Percentiles rank a stretch among this genome's conserved stretches.
These are phyloP conservation scores for Ophidiomyces ophidiicola DNA, from an alignment of 2,329 filamentous ascomycete species.

Conservation along the genomic window DNA sequence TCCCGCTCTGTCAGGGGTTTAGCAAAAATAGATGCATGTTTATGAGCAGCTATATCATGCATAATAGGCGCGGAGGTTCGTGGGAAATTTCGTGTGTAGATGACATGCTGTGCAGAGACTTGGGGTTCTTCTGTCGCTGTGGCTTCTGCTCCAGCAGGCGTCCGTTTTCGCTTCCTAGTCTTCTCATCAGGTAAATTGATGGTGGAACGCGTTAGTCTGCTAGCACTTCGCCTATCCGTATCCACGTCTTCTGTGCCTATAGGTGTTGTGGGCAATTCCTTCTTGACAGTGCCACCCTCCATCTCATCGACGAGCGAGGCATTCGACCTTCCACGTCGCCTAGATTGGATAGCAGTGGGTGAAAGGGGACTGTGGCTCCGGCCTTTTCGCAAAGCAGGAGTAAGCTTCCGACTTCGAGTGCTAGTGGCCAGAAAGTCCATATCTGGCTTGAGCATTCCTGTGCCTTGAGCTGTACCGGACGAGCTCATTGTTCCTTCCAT, in stretches of 20 bases:
- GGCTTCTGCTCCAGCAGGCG: slow-evolving; percentile 22
- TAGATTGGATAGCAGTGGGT: slow-evolving; percentile 26
- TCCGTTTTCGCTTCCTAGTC: slow-evolving; percentile 31
- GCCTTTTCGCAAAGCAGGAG: slow-evolving; percentile 9
- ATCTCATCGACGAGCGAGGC: slow-evolving; percentile 25
- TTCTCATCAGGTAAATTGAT: slow-evolving; percentile 1
- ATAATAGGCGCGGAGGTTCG: slow-evolving; percentile 60
- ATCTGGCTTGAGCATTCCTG: background rate
- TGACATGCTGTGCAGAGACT: slow-evolving; percentile 26
- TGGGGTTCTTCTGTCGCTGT: slow-evolving; percentile 16
- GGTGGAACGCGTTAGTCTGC: background rate
- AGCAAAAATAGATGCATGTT: slow-evolving; percentile 67
- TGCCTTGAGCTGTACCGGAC: background rate
- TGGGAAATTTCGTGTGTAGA: slow-evolving; percentile 40
- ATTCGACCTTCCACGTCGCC: slow-evolving; percentile 29
- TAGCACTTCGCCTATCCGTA: slow-evolving; percentile 16
- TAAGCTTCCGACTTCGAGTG: slow-evolving; percentile 16
- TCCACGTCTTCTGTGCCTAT: slow-evolving; percentile 22
- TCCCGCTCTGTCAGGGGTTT: slow-evolving; percentile 62
- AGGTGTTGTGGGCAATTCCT: slow-evolving; percentile 27
- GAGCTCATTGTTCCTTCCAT: background rate
- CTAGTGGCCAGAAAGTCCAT: background rate
- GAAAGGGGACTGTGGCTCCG: slow-evolving; percentile 14
- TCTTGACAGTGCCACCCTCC: slow-evolving; percentile 22
- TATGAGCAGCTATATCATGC: slow-evolving; percentile 64